Evolutionary conservation across 176 grass and related monocot species (phyloP).

Genomic region (Alopecurus myosuroides): DNA sequence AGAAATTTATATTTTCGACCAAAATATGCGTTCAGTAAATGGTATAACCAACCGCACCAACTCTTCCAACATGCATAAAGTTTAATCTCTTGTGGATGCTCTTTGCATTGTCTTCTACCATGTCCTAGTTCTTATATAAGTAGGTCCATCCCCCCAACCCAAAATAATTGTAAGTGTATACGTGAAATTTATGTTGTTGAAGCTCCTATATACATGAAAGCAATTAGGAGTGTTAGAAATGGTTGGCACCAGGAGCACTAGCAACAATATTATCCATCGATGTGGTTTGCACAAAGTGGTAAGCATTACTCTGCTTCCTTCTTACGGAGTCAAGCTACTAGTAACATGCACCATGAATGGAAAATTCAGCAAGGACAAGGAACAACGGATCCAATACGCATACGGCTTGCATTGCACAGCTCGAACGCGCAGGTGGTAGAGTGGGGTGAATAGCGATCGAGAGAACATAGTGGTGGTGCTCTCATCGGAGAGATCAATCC

Average conservation of each 20-base stretch:
- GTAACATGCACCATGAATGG: not conserved
- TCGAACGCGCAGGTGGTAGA: no score
- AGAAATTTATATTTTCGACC: no score
- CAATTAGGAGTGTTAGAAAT: not conserved
- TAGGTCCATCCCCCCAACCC: no score
- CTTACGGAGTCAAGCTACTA: not conserved
- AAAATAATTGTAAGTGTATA: not conserved
- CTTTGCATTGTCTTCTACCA: no score
- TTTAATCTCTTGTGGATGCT: not conserved
- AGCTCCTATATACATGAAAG: not conserved
- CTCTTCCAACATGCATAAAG: not conserved
- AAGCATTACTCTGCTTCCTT: rapidly evolving
- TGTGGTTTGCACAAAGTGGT: not conserved
- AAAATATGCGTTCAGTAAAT: not conserved
- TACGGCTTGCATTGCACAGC: no score
- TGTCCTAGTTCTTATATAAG: not conserved
- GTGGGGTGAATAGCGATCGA: no score
- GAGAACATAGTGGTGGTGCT: no score
- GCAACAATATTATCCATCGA: rapidly evolving
- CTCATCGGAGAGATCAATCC: no score
- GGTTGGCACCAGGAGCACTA: not conserved
- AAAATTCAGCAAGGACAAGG: no score
- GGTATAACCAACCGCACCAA: not conserved
- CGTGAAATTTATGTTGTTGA: not conserved
- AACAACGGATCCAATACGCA: no score